Base-by-base conservation (phyloP, 108 stramenopile species). In the Cyclotella sp. region DNA sequence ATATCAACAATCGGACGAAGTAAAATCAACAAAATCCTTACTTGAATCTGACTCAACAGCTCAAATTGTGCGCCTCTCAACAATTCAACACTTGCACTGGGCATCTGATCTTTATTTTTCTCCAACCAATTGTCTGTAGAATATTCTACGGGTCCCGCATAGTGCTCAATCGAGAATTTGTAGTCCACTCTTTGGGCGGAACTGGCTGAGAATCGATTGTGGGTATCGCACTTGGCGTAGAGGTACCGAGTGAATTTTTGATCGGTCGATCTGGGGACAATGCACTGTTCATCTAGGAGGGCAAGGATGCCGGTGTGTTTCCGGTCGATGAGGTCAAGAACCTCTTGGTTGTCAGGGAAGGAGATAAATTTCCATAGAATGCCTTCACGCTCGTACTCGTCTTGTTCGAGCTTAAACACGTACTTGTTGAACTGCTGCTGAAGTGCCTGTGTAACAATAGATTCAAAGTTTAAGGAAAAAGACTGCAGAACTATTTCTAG, bases 351-450 rank as follows among this genome's bases (percentile, higher is more conserved):
- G 81, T 98, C 98, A 34, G 95, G 92, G 75, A 98, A 99, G 12
- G 91, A 73, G 61, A 99, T 98, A 74, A 92, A 92, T 66, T 90
- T 90, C 91, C 93, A 96, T 62, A 87, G 83, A 81, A 96, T 91
- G 29, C 96, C 98, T 84, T 99, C 98, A 58, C 86, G 90, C 70
- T 92, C 90, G 76, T 99, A 99, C 74, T 95, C 95, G 75, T 94
- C 84, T 77, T 99, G 98, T 77, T 99, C 99, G 26, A 89, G 69
- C 84, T 97, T 97, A 86, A 99, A 98, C 3, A 98, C 97, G 67
- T 93, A 97, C 77, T 96, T 90, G 75, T 99, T 99, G 89, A 99
- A 99, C 73, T 98, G 98, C 81, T 99, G 97, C 80, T 99, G 99
- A 22, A 99, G 84, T 13, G 95, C 34, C 34, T 34, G 34, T 34